Evolutionary conservation across 805 yeast genomes (phyloP).

Genomic region (Kregervanrija fluxuum): DNA sequence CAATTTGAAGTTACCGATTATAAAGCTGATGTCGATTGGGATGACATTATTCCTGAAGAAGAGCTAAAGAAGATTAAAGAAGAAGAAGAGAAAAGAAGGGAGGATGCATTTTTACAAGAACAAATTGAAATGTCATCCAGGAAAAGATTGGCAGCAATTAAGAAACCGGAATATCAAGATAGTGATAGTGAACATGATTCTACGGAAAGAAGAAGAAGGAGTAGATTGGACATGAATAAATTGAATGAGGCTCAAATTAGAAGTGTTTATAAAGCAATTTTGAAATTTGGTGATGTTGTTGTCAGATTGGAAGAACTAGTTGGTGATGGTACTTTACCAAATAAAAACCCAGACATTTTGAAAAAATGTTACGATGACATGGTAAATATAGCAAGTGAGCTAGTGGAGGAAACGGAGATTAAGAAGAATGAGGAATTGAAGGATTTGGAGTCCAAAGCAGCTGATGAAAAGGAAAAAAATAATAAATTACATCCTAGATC

Average conservation of each 20-base stretch:
- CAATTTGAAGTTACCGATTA: slow-evolving; percentile 98
- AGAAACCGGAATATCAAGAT: slow-evolving; percentile 38
- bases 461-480: slow-evolving; percentile 41
- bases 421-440: slow-evolving; percentile 49
- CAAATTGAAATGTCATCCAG: slow-evolving; percentile 84
- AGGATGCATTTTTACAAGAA: slow-evolving; percentile 79
- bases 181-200: slow-evolving; percentile 19
- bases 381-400: slow-evolving; percentile 49
- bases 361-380: slow-evolving; percentile 73
- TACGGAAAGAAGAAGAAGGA: slow-evolving; percentile 28
- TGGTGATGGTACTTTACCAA: slow-evolving; percentile 83
- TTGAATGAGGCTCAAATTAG: slow-evolving; percentile 84
- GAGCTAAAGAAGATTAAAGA: slow-evolving; percentile 84
- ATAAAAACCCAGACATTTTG: slow-evolving; percentile 73
- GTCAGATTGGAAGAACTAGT: slow-evolving; percentile 78
- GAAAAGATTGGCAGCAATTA: slow-evolving; percentile 61
- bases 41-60: slow-evolving; percentile 94
- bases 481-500: slow-evolving; percentile 22
- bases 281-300: slow-evolving; percentile 73
- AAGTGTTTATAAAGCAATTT: slow-evolving; percentile 73
- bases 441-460: slow-evolving; percentile 53
- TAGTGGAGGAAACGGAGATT: slow-evolving; percentile 58
- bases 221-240: slow-evolving; percentile 36
- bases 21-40: slow-evolving; percentile 98
- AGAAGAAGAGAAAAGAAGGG: slow-evolving; percentile 80